Conservation (phyloP, 805 yeast genomes). For the Candida namnaoensis region DNA sequence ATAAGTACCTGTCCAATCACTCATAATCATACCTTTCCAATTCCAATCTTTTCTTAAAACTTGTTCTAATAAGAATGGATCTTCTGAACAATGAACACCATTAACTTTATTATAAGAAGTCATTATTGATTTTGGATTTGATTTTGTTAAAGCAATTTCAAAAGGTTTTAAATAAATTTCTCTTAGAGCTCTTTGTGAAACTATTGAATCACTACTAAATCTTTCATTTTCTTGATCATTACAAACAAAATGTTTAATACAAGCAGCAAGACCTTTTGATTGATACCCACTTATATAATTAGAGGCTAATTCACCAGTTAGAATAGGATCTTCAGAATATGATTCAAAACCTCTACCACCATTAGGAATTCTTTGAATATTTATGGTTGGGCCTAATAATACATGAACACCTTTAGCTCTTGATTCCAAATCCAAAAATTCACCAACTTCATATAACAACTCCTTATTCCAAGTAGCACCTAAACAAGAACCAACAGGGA, state of each 20-base stretch:
- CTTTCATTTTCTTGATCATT: constrained; percentile 55
- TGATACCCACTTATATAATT: constrained; percentile 46
- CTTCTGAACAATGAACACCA: constrained; percentile 45
- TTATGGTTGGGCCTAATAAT: constrained; percentile 37
- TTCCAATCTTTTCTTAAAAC: constrained; percentile 48
- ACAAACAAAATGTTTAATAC: constrained; percentile 50
- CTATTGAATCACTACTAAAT: constrained; percentile 32
- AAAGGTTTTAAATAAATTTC: constrained; percentile 57
- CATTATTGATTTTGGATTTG: constrained; percentile 48
- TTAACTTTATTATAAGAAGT: constrained; percentile 54
- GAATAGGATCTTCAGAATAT: constrained; percentile 49
- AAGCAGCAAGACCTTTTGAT: constrained; percentile 36
- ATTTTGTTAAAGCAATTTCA: constrained; percentile 43
- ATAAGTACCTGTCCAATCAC: constrained; percentile 61
- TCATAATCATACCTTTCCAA: constrained; percentile 45
- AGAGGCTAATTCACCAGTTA: constrained; percentile 35
- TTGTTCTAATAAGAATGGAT: constrained; percentile 29
- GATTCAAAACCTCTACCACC: constrained; percentile 58
- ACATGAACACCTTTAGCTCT: constrained; percentile 42
- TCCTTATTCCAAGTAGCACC: constrained; percentile 46
- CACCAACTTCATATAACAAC: constrained; percentile 36
- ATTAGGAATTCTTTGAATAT: constrained; percentile 46
- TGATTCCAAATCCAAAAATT: constrained; percentile 44
- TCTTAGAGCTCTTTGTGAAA: constrained; percentile 50
- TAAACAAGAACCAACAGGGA: constrained; percentile 51